Conservation (phyloP, 2,329 filamentous ascomycete genomes). For the Fusarium hostae region DNA sequence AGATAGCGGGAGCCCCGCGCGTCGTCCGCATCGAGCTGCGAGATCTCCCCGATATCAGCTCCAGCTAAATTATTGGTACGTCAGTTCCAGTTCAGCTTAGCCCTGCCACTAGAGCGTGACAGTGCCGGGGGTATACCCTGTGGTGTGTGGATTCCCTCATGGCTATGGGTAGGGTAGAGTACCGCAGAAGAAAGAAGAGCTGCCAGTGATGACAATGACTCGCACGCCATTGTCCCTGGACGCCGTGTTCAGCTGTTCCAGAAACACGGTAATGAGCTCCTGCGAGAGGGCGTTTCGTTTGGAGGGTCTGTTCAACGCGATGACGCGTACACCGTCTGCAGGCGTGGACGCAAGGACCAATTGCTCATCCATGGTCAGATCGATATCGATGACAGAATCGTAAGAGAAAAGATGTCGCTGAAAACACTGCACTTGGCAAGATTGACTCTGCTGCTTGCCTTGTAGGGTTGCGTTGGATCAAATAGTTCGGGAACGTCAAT, state of each 20-base stretch:
- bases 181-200: slow-evolving; percentile 53
- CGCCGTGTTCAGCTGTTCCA: slow-evolving; percentile 43
- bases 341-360: slow-evolving; percentile 45
- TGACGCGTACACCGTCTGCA: slow-evolving; percentile 54
- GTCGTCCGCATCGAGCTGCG: slow-evolving; percentile 47
- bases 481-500: slow-evolving; percentile 35
- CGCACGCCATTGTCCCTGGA: slow-evolving; percentile 46
- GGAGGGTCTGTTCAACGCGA: slow-evolving; percentile 64
- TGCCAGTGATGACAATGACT: slow-evolving; percentile 54
- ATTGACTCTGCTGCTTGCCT: slow-evolving; percentile 5
- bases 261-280: slow-evolving; percentile 59
- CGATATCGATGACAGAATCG: neutral
- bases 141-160: neutral
- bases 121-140: slow-evolving; percentile 16
- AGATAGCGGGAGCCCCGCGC: slow-evolving; percentile 51
- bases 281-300: slow-evolving; percentile 69
- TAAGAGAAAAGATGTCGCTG: neutral
- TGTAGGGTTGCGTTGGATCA: slow-evolving; percentile 19
- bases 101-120: neutral
- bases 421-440: slow-evolving; percentile 5
- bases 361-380: slow-evolving; percentile 24
- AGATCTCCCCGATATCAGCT: slow-evolving; percentile 52
- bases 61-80: slow-evolving; percentile 42
- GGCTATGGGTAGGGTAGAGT: neutral
- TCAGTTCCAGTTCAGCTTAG: slow-evolving; percentile 24